phyloP scores from a whole-genome alignment of 1,284 basidiomycete genomes.

The Ganoderma lucidum region DNA sequence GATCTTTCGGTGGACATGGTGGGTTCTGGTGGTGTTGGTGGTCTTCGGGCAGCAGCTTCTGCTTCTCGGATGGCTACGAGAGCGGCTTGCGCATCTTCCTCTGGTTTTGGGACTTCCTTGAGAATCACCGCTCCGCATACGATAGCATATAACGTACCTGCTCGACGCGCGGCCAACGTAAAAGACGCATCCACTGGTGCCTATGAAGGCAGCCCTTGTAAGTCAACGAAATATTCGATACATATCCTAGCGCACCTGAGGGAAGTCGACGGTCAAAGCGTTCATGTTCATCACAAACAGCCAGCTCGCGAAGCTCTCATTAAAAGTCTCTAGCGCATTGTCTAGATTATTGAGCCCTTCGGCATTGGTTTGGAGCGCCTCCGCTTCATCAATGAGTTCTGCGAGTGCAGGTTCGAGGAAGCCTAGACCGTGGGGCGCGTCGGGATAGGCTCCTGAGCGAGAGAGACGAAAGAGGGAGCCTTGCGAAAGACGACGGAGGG shows the following conservation, averaged over 20 bases:
- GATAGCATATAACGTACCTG: slow-evolving; percentile 51
- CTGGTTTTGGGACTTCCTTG: slow-evolving; percentile 25
- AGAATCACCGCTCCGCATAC: slow-evolving; percentile 1
- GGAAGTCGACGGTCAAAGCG: slow-evolving; percentile 91
- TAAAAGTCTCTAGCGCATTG: slow-evolving; percentile 84
- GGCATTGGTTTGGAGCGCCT: slow-evolving; percentile 80
- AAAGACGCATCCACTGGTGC: slow-evolving; percentile 73
- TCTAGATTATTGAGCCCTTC: slow-evolving; percentile 77
- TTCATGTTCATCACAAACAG: slow-evolving; percentile 96
- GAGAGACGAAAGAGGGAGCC: slow-evolving; percentile 89
- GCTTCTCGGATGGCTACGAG: slow-evolving; percentile 40
- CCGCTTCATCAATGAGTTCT: slow-evolving; percentile 89
- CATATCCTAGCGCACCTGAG: slow-evolving; percentile 63
- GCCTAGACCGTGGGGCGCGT: slow-evolving; percentile 84
- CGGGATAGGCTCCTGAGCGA: slow-evolving; percentile 71
- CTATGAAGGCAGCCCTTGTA: slow-evolving; percentile 43
- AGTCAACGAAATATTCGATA: slow-evolving; percentile 14
- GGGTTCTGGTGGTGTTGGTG: slow-evolving; percentile 46
- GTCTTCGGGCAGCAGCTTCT: slow-evolving; percentile 33
- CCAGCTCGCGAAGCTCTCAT: slow-evolving; percentile 93
- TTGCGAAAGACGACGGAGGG: slow-evolving; percentile 89
- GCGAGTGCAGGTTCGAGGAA: slow-evolving; percentile 87
- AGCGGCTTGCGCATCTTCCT: slow-evolving; percentile 45
- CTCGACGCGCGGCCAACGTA: slow-evolving; percentile 62
- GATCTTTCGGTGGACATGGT: slow-evolving; percentile 48